These are phyloP conservation scores for Naganishia liquefaciens DNA, from an alignment of 1,284 basidiomycete genomes.

Conservation along the genomic window DNA sequence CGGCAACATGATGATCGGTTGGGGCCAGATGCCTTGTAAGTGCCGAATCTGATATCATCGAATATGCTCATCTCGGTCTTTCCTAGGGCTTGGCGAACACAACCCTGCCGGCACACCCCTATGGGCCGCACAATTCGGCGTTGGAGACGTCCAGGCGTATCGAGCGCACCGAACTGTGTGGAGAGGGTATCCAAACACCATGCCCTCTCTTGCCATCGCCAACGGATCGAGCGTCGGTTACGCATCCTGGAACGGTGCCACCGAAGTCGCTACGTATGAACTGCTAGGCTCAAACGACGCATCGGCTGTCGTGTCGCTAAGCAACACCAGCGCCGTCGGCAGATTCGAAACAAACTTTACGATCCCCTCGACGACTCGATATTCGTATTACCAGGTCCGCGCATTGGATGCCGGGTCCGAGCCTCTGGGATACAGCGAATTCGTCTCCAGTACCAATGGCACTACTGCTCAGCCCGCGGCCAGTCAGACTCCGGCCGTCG, in stretches of 20 bases:
- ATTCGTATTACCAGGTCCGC: slow-evolving; percentile 28
- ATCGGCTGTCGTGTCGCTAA: slow-evolving; percentile 15
- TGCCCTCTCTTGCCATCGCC: slow-evolving; percentile 35
- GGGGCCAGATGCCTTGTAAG: slow-evolving; percentile 33
- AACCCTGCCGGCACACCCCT: slow-evolving; percentile 38
- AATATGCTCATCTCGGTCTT: not conserved
- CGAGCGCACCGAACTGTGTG: slow-evolving; percentile 40
- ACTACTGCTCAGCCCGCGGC: slow-evolving; percentile 1
- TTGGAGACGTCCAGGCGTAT: slow-evolving; percentile 42
- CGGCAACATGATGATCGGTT: slow-evolving; percentile 40
- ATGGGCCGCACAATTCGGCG: slow-evolving; percentile 43
- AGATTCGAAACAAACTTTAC: slow-evolving; percentile 39
- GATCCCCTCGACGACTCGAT: slow-evolving; percentile 14
- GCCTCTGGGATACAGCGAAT: slow-evolving; percentile 18
- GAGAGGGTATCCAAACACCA: slow-evolving; percentile 40
- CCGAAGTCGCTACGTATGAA: slow-evolving; percentile 41
- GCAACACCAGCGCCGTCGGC: slow-evolving; percentile 34
- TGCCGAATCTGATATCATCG: not conserved
- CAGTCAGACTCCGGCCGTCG: slow-evolving; percentile 10
- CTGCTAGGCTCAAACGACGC: slow-evolving; percentile 33
- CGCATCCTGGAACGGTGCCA: slow-evolving; percentile 48
- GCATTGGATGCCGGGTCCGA: slow-evolving; percentile 1
- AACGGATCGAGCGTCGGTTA: slow-evolving; percentile 24
- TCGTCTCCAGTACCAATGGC: slow-evolving; percentile 14
- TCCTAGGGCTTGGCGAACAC: slow-evolving; percentile 37